Evolutionary conservation across 176 grass and related monocot genomes (phyloP), one percentile per base, ranked within the genome.

Genomic region (Aegilops speltoides): DNA sequence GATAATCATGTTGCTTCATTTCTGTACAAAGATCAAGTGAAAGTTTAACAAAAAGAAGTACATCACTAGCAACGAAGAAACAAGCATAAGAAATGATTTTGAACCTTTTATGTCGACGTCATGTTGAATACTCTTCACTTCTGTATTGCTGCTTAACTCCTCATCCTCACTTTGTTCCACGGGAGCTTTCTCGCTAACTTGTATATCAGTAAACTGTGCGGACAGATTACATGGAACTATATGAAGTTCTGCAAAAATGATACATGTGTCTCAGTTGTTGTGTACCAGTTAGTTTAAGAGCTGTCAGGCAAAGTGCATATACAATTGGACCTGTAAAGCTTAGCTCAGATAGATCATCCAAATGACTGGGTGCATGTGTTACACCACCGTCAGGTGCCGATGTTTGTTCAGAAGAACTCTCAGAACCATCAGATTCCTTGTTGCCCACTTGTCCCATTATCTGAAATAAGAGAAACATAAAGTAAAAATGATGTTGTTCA

Each of bases 381-480:
- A 63, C 41, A 87, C 41, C 85, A 73, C 54, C 67, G 22, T 45
- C 40, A 24, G 60, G 61, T 26, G 45, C 48, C 36, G 61, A 75
- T 68, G 43, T 68, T 76, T 64, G 66, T 34, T 75, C 73, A 66
- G 40, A 20, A 60, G 37, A 79, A 57, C 67, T 83, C 56, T 77
- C 74, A 74, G 80, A 84, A 57, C 22, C 43, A 75, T 80, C 81
- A n/a, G 75, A 31, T 45, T 84, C 62, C 46, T 76, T 68, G 60
- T 80, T 46, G 60, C 46, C 5, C 25, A 23, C 34, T 37, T 87
- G 67, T 59, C 66, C 46, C 40, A 12, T 36, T 83, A 22, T 40
- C 89, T 91, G 73, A 75, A 91, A 87, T 46, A 84, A 87, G 7
- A 80, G 20, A 71, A 80, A 71, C 60, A 23, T 11, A 78, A 68